Base-by-base conservation (phyloP, 768 basidiomycete genomes). In the Pholiota conissans region DNA sequence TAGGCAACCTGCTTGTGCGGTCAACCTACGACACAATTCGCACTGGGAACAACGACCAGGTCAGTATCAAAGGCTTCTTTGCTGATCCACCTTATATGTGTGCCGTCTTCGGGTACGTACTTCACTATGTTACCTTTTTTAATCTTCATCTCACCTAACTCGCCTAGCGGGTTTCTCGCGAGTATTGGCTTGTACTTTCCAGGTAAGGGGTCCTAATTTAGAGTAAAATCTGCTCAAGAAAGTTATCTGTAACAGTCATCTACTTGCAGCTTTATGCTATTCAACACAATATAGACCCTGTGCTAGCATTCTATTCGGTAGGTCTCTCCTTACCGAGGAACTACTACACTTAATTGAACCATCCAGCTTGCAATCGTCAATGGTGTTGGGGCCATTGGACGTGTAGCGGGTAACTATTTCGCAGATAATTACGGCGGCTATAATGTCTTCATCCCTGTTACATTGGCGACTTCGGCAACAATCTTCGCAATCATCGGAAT, bases 201-300 rank as follows among this genome's bases (percentile, higher is more conserved):
- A n/a, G 73, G 79, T 79, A 62, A 42, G 74, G 65, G 22, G 30
- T 6, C 30, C 30, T 32, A 6, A 32, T 6, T 6, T 13, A 32
- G 6, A 6, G 30, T 32, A 32, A 32, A 6, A 32, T 32, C 6
- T 13, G 30, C 30, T 13, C 7, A 32, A 6, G 6, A 13, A 32
- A 6, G 13, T 6, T 6, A 30, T 40, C 16, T 22, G 14, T 18
- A 37, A 49, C 57, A 81, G 81, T 76, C 53, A 78, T 83, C 61
- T 81, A 83, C 62, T 64, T 84, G 13, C 81, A 83, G 58, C 69
- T 83, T 0, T 83, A 76, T 59, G 70, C 79, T 2, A 69, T 77
- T 14, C 55, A 73, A 28, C 76, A 80, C 56, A 73, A 74, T 18
- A 70, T 81, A 22, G 66, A 76, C 55, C 58, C 69, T 0, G 69